Base-by-base conservation (phyloP, 192 early-diverging fungal species). In the Funneliformis geosporum region DNA sequence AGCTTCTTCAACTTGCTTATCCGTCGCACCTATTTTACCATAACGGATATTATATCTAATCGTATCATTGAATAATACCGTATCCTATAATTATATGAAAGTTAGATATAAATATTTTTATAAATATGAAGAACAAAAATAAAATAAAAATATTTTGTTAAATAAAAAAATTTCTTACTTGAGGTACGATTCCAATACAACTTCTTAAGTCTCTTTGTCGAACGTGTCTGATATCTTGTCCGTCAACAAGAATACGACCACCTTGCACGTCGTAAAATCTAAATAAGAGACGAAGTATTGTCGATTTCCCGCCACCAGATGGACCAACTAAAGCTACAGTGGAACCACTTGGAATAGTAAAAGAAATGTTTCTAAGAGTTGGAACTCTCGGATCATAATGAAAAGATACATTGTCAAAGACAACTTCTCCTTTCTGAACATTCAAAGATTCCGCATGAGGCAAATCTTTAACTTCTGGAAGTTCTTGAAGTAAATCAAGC, bases 281-380 rank as follows among this genome's bases (percentile, higher is more conserved):
- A 86, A 95, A 96, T 1, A 99, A 84, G 14, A 99, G 88, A 55
- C 94, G 91, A 47, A 95, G 78, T 43, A 96, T 90, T n/a, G 94
- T 94, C 10, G 92, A 93, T 81, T 95, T 80, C 38, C 98, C 98
- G 74, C 96, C 95, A n/a, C 98, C 98, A 79, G 89, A 91, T 4
- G 94, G 95, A 0, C 97, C 97, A 3, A 98, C 97, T 81, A 99
- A 91, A 8, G 97, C 98, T 16, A 95, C 90, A 14, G 91, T 93
- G 39, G 89, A 87, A 39, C 98, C 97, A 1, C 92, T 88, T 21
- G 94, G 94, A 69, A 99, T 94, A 47, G 85, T 90, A 80, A 99
- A 94, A 60, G 85, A 89, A 42, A 98, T 85, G 75, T 87, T 88
- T 38, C 88, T 85, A 23, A 90, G 69, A 25, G 87, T 88, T 7